Base-by-base conservation (phyloP, 495 filamentous ascomycete species). In the Aspergillus campestris region DNA sequence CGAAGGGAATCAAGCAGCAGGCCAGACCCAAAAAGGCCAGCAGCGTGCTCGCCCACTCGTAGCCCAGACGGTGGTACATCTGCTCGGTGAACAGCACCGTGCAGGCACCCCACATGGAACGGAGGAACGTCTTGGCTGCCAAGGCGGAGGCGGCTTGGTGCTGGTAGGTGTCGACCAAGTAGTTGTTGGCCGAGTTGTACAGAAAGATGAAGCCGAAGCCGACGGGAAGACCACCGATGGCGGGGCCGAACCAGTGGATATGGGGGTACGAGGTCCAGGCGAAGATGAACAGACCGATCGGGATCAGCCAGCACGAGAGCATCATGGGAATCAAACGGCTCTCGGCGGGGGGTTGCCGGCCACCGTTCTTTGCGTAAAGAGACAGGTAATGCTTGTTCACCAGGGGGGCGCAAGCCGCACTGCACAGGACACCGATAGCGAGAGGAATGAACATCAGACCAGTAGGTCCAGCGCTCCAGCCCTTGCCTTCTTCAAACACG, bases 131-230 rank as follows among this genome's bases (percentile, higher is more conserved):
- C 66, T 90, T 90, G 38, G 86, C 86, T 2, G 86, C 86, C n/a
- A 91, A 75, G 0, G 86, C 86, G 6, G 81, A 86, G 0, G 87
- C 86, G n/a, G 87, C 87, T 65, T 87, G 83, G 59, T 87, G 80
- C 58, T 87, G 84, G 64, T 90, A 90, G 0, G 84, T 82, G 62
- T 92, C 87, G 44, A 92, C 85, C 53, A 79, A 66, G 58, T 89
- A 89, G 67, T 91, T 89, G 66, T 87, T 89, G 40, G 85, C 85
- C 7, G 82, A 72, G 66, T 89, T 90, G 65, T 90, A 91, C 15
- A 91, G 66, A 66, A 89, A 88, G 57, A 90, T 87, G 60, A 92
- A 88, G 18, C 86, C 86, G 59, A 90, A 89, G 6, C 86, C 87
- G 42, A 90, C 77, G 7, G 85, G 83, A 52, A 82, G 81, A 31